These are phyloP conservation scores for Wickerhamiella shivajii DNA, from an alignment of 805 yeast genomes.

Conservation along the genomic window DNA sequence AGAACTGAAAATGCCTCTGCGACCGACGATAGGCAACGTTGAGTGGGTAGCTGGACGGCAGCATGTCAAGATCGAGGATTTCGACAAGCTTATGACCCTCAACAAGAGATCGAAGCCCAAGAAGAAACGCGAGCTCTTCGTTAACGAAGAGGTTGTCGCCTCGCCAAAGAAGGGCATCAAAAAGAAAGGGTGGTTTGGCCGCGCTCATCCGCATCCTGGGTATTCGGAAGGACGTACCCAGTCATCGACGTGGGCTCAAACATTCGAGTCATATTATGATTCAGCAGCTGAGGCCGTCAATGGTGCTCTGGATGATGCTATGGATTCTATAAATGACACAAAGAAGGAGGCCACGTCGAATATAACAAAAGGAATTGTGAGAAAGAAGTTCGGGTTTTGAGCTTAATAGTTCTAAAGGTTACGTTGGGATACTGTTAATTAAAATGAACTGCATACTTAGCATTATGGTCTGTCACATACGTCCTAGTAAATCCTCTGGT, in stretches of 20 bases:
- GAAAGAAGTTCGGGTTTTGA: conserved; percentile 17
- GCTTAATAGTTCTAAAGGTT: background rate
- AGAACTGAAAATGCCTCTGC: conserved; percentile 49
- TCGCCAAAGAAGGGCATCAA: conserved; percentile 1
- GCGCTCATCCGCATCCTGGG: conserved; percentile 4
- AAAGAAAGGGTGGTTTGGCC: conserved; percentile 7
- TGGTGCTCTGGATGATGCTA: conserved; percentile 36
- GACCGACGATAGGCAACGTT: conserved; percentile 67
- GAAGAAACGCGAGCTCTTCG: conserved; percentile 14
- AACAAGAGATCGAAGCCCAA: conserved; percentile 47
- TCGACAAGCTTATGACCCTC: conserved; percentile 59
- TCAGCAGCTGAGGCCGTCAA: conserved; percentile 31
- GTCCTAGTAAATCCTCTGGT: no score
- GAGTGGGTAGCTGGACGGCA: conserved; percentile 79
- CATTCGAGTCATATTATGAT: conserved; percentile 18
- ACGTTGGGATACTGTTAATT: no score
- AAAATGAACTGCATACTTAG: no score
- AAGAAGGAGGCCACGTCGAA: conserved; percentile 15
- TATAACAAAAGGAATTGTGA: conserved; percentile 14
- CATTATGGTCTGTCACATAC: no score
- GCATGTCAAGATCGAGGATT: conserved; percentile 43
- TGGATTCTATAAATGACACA: conserved; percentile 12
- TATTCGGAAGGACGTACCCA: conserved; percentile 3
- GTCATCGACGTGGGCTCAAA: conserved; percentile 19
- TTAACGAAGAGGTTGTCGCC: background rate